Conservation (phyloP, 495 filamentous ascomycete genomes). For the Aspergillus nidulans region DNA sequence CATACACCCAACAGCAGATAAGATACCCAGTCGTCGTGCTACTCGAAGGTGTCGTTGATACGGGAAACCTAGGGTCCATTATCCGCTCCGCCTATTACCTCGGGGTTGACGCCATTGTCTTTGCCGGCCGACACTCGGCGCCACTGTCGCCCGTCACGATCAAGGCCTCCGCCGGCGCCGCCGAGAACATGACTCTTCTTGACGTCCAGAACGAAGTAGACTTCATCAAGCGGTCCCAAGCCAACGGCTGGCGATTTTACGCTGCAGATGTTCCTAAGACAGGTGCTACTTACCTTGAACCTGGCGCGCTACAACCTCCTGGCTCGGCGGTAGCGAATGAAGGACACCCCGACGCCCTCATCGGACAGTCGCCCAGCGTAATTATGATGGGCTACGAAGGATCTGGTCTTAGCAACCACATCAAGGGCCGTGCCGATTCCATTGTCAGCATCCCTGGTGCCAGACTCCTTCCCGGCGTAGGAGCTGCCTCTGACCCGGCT, state of each 20-base stretch:
- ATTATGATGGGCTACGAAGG: constrained; percentile 83
- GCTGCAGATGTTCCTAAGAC: constrained; percentile 61
- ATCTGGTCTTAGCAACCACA: constrained; percentile 58
- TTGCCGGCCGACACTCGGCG: constrained; percentile 64
- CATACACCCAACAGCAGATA: constrained; percentile 15
- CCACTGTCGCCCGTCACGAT: constrained; percentile 69
- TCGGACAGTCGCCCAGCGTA: constrained; percentile 61
- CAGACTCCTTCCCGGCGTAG: constrained; percentile 28
- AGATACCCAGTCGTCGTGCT: constrained; percentile 76
- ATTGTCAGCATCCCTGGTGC: constrained; percentile 51
- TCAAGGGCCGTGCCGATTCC: constrained; percentile 60
- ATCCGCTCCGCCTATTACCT: constrained; percentile 81
- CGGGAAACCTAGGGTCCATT: constrained; percentile 86
- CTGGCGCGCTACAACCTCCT: background rate
- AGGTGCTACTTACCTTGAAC: constrained; percentile 25
- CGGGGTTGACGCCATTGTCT: constrained; percentile 70
- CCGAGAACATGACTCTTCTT: constrained; percentile 71
- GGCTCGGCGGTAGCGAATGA: background rate
- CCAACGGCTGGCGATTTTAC: constrained; percentile 77
- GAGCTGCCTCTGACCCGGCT: constrained; percentile 37
- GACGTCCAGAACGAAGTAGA: constrained; percentile 56
- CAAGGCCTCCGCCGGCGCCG: constrained; percentile 83
- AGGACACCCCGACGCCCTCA: constrained; percentile 1
- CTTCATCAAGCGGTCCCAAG: constrained; percentile 64
- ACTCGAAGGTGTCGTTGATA: constrained; percentile 80